Evolutionary conservation across 768 basidiomycete genomes (phyloP).

Genomic region (Collybia nuda): DNA sequence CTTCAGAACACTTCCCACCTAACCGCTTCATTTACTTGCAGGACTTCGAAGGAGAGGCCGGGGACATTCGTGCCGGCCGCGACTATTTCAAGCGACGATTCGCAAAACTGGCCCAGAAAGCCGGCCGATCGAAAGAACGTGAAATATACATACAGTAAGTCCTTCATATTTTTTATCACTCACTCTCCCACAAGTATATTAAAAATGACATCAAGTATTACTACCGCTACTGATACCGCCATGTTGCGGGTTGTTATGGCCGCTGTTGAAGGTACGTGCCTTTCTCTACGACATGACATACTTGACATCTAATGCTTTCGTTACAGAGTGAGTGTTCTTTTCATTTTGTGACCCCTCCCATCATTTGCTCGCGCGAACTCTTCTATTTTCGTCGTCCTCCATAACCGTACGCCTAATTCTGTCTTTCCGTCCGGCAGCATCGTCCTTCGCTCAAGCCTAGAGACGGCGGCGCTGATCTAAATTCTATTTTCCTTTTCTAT

Average conservation of each 20-base stretch:
- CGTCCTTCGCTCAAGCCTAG: constrained; percentile 64
- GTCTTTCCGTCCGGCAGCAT: constrained; percentile 51
- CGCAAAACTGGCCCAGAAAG: constrained; percentile 78
- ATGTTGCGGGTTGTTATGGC: constrained; percentile 92
- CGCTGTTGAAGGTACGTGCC: constrained; percentile 83
- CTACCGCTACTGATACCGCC: constrained; percentile 88
- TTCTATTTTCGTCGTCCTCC: constrained; percentile 16
- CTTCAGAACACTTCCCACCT: not conserved
- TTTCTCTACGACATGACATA: not conserved
- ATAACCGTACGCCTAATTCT: constrained; percentile 17
- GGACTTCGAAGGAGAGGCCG: constrained; percentile 84
- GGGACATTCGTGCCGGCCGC: constrained; percentile 71
- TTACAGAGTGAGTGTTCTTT: constrained; percentile 63
- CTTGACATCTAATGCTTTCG: constrained; percentile 5
- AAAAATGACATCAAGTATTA: constrained; percentile 52
- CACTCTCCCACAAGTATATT: constrained; percentile 1
- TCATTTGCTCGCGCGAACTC: constrained; percentile 19
- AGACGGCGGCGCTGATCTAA: constrained; percentile 66
- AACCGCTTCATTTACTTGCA: constrained; percentile 22
- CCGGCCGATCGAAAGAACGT: constrained; percentile 79
- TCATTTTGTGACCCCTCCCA: constrained; percentile 21
- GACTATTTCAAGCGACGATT: constrained; percentile 93
- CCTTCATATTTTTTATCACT: constrained; percentile 1
- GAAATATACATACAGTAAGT: constrained; percentile 93
- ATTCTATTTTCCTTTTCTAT: constrained; percentile 6